A percentile compares a stretch with the other conserved stretches of the same genome.
Evolutionary conservation across 2,329 filamentous ascomycete species (phyloP).

Genomic region (Penicillium aurantiogriseum): DNA sequence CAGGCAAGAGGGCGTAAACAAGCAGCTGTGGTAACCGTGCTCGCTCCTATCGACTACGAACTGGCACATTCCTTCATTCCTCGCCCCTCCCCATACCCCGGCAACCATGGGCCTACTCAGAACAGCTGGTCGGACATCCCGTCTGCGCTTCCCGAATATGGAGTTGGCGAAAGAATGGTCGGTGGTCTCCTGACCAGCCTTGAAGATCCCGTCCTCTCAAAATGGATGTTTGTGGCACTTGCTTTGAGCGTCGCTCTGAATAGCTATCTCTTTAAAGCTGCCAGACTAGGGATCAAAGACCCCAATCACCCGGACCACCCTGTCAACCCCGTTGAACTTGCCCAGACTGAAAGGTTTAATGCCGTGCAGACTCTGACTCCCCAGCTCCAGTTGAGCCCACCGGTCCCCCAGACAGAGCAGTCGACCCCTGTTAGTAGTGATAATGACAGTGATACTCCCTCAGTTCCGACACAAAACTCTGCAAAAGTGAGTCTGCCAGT

Average conservation of each 20-base stretch:
- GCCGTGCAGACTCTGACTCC: not conserved
- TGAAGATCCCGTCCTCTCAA: not conserved
- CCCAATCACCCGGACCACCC: not conserved
- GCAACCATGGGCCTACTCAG: no score
- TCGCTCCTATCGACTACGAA: not conserved
- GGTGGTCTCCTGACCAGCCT: not conserved
- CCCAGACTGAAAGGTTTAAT: not conserved
- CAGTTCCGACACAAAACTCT: fast-evolving
- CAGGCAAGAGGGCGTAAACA: not conserved
- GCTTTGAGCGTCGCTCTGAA: not conserved
- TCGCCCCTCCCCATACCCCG: no score
- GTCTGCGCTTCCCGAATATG: not conserved
- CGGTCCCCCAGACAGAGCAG: not conserved
- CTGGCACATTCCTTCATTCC: not conserved
- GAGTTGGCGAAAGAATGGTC: not conserved
- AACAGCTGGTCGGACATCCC: no score
- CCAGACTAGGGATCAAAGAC: not conserved
- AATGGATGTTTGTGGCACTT: not conserved
- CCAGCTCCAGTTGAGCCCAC: not conserved
- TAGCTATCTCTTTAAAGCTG: not conserved
- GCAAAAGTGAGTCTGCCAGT: not conserved
- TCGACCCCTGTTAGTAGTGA: fast-evolving
- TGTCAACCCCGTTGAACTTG: fast-evolving
- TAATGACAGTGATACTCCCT: not conserved
- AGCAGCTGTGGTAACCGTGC: not conserved